Conservation (phyloP, 768 basidiomycete genomes). For the Boletus pseudopeckii region DNA sequence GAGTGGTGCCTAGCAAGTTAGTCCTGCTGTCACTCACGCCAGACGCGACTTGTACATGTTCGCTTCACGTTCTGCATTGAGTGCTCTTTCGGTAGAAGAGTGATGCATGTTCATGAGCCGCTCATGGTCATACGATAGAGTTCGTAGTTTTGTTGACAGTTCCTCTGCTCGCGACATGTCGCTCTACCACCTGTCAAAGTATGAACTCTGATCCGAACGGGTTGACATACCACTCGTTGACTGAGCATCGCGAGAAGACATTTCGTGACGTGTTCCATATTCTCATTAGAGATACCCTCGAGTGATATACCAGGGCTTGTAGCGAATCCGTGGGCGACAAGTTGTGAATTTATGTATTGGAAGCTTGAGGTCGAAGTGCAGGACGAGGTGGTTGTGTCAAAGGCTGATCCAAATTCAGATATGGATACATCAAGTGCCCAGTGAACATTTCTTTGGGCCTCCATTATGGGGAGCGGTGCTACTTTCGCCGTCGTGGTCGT, state of each 20-base stretch:
- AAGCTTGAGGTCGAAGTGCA: conserved; percentile 55
- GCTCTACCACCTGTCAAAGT: conserved; percentile 38
- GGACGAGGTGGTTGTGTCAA: conserved; percentile 43
- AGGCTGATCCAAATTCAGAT: conserved; percentile 41
- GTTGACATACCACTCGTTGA: conserved; percentile 65
- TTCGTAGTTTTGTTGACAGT: conserved; percentile 68
- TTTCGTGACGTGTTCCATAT: conserved; percentile 60
- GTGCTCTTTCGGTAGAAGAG: conserved; percentile 54
- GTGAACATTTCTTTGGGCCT: conserved; percentile 36
- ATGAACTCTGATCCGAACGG: not conserved
- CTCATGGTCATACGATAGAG: conserved; percentile 78
- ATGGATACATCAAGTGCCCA: conserved; percentile 50
- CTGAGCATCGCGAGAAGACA: conserved; percentile 74
- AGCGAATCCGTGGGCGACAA: conserved; percentile 78
- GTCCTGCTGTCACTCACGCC: conserved; percentile 46
- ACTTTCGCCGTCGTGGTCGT: conserved; percentile 15
- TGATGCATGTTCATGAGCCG: conserved; percentile 65
- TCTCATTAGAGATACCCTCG: conserved; percentile 55
- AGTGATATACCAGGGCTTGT: conserved; percentile 61
- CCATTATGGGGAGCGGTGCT: not conserved
- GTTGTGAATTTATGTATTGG: conserved; percentile 78
- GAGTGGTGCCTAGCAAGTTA: not conserved
- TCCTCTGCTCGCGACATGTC: conserved; percentile 82
- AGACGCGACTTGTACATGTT: conserved; percentile 70
- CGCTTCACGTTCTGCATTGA: conserved; percentile 75